Percentiles rank a stretch among this genome's conserved stretches.
Conservation (phyloP, 129 eudicot genomes). For the Tagetes patula region DNA sequence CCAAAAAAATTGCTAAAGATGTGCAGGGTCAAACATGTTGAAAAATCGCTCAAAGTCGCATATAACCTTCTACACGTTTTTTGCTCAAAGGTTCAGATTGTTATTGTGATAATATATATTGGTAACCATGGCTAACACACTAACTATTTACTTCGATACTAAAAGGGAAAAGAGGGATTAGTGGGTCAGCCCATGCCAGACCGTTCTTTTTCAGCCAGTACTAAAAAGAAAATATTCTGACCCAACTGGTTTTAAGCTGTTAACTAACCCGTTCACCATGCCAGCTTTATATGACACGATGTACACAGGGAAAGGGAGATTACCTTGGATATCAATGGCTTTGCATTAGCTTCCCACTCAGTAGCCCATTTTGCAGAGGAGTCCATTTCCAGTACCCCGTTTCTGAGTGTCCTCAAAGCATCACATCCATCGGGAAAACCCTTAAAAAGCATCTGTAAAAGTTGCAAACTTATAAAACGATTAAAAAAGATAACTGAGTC, state of each 20-base stretch:
- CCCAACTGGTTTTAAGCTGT: not conserved
- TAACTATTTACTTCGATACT: not conserved
- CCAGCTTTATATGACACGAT: not conserved
- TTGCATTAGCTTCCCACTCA: constrained; percentile 91
- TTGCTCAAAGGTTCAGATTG: not conserved
- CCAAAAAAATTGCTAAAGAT: not conserved
- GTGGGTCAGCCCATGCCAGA: not conserved
- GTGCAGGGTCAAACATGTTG: not conserved
- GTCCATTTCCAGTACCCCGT: constrained; percentile 59
- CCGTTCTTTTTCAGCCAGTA: not conserved
- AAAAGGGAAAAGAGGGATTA: not conserved
- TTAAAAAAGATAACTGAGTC: not conserved
- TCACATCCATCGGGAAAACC: constrained; percentile 75
- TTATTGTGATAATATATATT: not conserved
- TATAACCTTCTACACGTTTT: not conserved
- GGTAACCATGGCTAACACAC: not conserved
- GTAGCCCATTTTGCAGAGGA: constrained; percentile 76
- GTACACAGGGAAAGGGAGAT: constrained; percentile 24
- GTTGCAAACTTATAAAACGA: not conserved
- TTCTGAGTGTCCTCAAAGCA: constrained; percentile 51
- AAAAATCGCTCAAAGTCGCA: not conserved
- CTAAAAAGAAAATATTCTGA: not conserved
- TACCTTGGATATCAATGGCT: constrained; percentile 78
- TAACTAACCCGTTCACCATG: constrained; percentile 7
- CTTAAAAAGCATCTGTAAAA: constrained; percentile 77